Conservation (phyloP, 2,329 filamentous ascomycete species). For the Hypoxylon rubiginosum region DNA sequence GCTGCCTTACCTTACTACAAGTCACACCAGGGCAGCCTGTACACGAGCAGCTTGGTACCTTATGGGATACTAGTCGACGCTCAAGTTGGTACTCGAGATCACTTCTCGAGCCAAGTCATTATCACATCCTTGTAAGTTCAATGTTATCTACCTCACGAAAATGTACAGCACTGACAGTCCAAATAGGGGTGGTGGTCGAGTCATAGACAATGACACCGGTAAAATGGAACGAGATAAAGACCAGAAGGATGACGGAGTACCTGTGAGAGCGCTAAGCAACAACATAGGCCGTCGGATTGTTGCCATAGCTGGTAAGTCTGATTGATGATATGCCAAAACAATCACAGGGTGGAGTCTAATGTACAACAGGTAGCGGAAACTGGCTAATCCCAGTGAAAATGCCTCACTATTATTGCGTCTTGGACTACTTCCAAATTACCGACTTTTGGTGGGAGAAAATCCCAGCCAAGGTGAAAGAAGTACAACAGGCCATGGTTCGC, state of each 20-base stretch:
- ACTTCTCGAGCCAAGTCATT: slow-evolving; percentile 71
- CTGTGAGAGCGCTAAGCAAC: slow-evolving; percentile 59
- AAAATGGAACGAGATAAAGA: slow-evolving; percentile 61
- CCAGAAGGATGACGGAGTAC: slow-evolving; percentile 58
- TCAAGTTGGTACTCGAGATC: slow-evolving; percentile 66
- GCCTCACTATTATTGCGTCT: slow-evolving; percentile 72
- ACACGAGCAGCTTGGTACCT: slow-evolving; percentile 64
- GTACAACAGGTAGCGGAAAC: slow-evolving; percentile 62
- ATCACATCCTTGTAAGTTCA: slow-evolving; percentile 71
- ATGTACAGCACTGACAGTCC: slow-evolving; percentile 34
- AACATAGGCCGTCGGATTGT: slow-evolving; percentile 61
- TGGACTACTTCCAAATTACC: slow-evolving; percentile 78
- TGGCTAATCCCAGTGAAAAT: slow-evolving; percentile 63
- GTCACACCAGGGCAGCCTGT: slow-evolving; percentile 70
- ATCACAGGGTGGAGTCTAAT: slow-evolving; percentile 22
- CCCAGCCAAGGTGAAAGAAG: no score
- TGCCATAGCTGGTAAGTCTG: slow-evolving; percentile 64
- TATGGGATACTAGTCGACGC: slow-evolving; percentile 72
- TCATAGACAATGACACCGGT: slow-evolving; percentile 53
- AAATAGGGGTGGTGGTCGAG: slow-evolving; percentile 41
- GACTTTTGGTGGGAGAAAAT: slow-evolving; percentile 76
- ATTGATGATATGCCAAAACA: background rate
- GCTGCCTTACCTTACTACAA: slow-evolving; percentile 74
- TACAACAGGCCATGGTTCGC: slow-evolving; percentile 63
- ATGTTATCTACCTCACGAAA: background rate